A percentile compares a stretch with the other conserved stretches of the same genome.
phyloP scores from a whole-genome alignment of 2,329 filamentous ascomycete genomes.

The Biscogniauxia sp. region DNA sequence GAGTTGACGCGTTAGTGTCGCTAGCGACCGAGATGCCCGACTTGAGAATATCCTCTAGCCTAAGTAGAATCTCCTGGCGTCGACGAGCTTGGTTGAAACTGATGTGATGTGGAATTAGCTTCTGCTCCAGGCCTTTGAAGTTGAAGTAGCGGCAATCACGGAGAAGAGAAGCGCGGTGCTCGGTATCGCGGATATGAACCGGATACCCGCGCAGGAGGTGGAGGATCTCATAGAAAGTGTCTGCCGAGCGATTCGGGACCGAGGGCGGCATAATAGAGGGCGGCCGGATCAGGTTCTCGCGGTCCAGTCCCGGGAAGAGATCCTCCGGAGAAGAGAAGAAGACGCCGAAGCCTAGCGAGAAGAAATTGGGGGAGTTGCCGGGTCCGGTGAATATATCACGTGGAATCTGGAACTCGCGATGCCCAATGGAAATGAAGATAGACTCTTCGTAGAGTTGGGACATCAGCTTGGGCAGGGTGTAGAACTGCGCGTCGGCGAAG shows the following conservation, averaged over 20 bases:
- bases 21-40: conserved; percentile 69
- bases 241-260: conserved; percentile 77
- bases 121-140: conserved; percentile 87
- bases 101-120: conserved; percentile 73
- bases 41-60: conserved; percentile 84
- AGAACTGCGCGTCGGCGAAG: conserved; percentile 94
- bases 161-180: conserved; percentile 73
- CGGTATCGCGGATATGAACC: conserved; percentile 70
- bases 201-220: conserved; percentile 83
- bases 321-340: conserved; percentile 81
- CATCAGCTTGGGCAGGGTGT: conserved; percentile 81
- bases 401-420: conserved; percentile 83
- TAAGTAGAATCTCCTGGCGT: conserved; percentile 72
- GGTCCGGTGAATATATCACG: conserved; percentile 81
- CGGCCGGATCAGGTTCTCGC: conserved; percentile 75
- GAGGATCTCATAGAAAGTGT: conserved; percentile 79
- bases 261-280: conserved; percentile 81
- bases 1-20: conserved; percentile 38
- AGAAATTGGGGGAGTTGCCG: conserved; percentile 94
- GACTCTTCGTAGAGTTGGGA: conserved; percentile 88
- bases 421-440: conserved; percentile 89
- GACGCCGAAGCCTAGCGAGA: conserved; percentile 82
- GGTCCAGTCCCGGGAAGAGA: conserved; percentile 81
- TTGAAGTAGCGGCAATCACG: conserved; percentile 91
- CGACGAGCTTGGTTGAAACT: conserved; percentile 69